Evolutionary conservation across 345 rosid species (phyloP).

Genomic region (Eucalyptus grandis): DNA sequence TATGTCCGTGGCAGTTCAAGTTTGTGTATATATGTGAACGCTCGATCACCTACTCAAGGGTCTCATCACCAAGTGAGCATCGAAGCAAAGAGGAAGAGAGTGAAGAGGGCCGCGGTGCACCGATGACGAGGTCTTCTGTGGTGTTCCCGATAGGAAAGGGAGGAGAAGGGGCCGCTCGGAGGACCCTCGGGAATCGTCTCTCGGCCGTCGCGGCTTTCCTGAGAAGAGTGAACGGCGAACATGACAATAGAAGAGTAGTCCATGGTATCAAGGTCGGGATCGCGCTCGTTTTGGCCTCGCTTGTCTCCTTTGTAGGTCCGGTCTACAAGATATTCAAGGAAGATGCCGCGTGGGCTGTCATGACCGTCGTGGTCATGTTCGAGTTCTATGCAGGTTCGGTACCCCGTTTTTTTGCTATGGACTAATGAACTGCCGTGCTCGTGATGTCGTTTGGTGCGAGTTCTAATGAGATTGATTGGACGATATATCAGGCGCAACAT

Average conservation of each 20-base stretch:
- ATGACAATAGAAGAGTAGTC: constrained; percentile 10
- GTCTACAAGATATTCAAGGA: constrained; percentile 31
- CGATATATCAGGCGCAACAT: constrained; percentile 35
- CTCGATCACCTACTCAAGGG: not conserved
- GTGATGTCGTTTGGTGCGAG: not conserved
- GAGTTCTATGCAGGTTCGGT: constrained; percentile 58
- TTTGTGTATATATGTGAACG: not conserved
- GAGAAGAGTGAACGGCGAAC: not conserved
- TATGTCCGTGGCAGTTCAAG: not conserved
- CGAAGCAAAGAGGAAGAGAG: too few relatives aligned
- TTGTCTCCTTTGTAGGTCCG: constrained; percentile 36
- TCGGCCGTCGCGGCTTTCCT: not conserved
- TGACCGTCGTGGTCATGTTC: constrained; percentile 64
- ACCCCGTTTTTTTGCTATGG: not conserved
- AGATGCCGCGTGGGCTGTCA: constrained; percentile 70
- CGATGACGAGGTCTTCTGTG: not conserved
- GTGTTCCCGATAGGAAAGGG: not conserved
- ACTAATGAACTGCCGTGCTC: not conserved
- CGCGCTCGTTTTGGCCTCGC: constrained; percentile 48
- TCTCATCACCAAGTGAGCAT: not conserved
- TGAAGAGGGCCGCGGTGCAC: too few relatives aligned
- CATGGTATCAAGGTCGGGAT: constrained; percentile 55
- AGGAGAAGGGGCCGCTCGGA: not conserved
- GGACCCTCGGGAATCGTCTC: not conserved
- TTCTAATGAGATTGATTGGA: not conserved